Base-by-base conservation (phyloP, 495 filamentous ascomycete genomes). In the Penicillium cinerascens region DNA sequence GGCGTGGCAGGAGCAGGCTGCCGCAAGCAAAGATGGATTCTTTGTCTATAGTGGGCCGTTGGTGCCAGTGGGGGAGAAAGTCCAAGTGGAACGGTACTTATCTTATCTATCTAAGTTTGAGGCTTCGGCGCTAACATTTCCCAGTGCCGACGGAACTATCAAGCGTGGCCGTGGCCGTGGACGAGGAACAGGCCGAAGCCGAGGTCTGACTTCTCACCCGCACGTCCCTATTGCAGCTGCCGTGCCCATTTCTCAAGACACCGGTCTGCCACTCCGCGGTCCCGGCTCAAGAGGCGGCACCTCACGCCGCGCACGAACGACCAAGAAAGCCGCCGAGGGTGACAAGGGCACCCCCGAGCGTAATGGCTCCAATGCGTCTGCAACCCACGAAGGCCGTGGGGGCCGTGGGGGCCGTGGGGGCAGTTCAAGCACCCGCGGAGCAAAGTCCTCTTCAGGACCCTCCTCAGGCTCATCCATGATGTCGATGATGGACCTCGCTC, bases 1-100 rank as follows among this genome's bases (percentile, higher is more conserved):
- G 72, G 80, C 92, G 7, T 98, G 92, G 91, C 91, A 97, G 71
- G 89, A 96, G 68, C 88, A 92, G 66, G 92, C 93, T 18, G 89
- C 91, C 16, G 91, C 91, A 18, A 92, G 88, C 49, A 88, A 91
- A 57, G 95, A 97, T 72, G 87, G 89, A 4, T 93, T 92, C 71
- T 92, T 92, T 60, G 89, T 92, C 18, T 91, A 93, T 66, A 87
- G 86, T 58, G 88, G 91, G 38, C 89, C 91, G 26, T 71, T 96
- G 53, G 79, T 96, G 11, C 87, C 86, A 15, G 90, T 93, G 69
- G 89, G 87, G 6, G 88, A 95, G 71, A 93, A 95, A 72, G 83
- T 91, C n/a, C 82, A 84, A 42, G 84, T 85, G 57, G 89, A 88
- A 68, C 77, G 85, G 85, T 87, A 77, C 66, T 72, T 71, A 23